phyloP scores from a whole-genome alignment of 768 basidiomycete species.

The Cubamyces lactineus region DNA sequence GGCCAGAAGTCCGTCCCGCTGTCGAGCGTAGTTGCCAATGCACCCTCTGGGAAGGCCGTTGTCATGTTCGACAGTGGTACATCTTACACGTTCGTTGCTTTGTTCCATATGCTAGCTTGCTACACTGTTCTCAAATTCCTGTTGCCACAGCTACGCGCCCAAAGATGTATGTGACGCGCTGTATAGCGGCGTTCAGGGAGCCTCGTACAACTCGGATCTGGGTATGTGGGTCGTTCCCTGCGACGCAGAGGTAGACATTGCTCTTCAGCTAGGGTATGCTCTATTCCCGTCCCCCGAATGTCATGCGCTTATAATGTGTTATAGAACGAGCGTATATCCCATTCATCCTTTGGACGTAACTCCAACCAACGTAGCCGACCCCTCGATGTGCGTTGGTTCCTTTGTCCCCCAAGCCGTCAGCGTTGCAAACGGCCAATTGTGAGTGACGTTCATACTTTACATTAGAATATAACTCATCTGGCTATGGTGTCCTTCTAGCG shows the following conservation, averaged over 20 bases:
- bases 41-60: constrained; percentile 72
- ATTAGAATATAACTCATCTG: neutral
- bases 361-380: constrained; percentile 48
- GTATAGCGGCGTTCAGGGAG: constrained; percentile 68
- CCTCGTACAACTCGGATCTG: constrained; percentile 51
- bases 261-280: constrained; percentile 74
- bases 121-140: neutral
- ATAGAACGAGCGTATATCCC: constrained; percentile 73
- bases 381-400: constrained; percentile 67
- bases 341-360: constrained; percentile 80
- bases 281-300: neutral
- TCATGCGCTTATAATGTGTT: neutral
- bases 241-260: constrained; percentile 72
- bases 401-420: constrained; percentile 67
- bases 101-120: neutral
- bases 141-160: constrained; percentile 62
- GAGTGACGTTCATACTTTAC: constrained; percentile 30
- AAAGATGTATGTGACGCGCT: constrained; percentile 66
- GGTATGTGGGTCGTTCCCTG: constrained; percentile 80
- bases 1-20: constrained; percentile 55
- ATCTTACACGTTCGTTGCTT: constrained; percentile 66
- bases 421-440: constrained; percentile 71
- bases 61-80: constrained; percentile 81
- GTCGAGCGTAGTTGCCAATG: constrained; percentile 55
- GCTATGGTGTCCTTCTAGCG: constrained; percentile 44